A percentile compares a stretch with the other conserved stretches of the same genome.
Conservation (phyloP, 2,329 filamentous ascomycete genomes). For the Mycocentrospora acerina region DNA sequence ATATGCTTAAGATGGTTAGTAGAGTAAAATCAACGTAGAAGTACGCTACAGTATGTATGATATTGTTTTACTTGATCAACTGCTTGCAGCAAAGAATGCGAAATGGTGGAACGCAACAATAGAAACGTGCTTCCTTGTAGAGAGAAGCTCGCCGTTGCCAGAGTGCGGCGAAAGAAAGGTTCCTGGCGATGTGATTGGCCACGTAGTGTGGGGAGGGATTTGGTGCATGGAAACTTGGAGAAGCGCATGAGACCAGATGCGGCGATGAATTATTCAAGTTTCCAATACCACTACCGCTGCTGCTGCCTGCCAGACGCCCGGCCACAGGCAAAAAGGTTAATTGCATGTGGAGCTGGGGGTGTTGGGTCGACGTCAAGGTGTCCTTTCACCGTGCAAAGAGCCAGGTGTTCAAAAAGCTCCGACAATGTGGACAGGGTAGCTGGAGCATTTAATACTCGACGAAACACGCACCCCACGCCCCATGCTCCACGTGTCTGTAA, state of each 20-base stretch:
- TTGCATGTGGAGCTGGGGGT: slow-evolving; percentile 14
- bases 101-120: too few species aligned
- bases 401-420: slow-evolving; percentile 30
- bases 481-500: slow-evolving; percentile 19
- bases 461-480: slow-evolving; percentile 18
- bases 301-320: too few species aligned
- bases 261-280: not conserved
- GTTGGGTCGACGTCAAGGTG: slow-evolving; percentile 30
- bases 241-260: slow-evolving; percentile 1
- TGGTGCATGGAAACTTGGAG: not conserved
- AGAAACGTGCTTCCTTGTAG: too few species aligned
- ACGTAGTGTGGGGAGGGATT: not conserved
- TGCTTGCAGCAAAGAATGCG: too few species aligned
- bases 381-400: slow-evolving; percentile 31
- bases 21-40: too few species aligned
- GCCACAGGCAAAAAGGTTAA: slow-evolving; percentile 1
- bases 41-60: too few species aligned
- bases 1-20: too few species aligned
- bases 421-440: slow-evolving; percentile 22
- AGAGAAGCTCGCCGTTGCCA: not conserved
- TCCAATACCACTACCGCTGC: too few species aligned
- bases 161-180: slow-evolving; percentile 13
- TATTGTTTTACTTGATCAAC: too few species aligned
- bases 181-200: slow-evolving; percentile 16
- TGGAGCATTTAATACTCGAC: slow-evolving; percentile 26